Percentiles rank a stretch among this genome's conserved stretches.
phyloP scores from a whole-genome alignment of 2,329 filamentous ascomycete species.

The Fusarium sp. region DNA sequence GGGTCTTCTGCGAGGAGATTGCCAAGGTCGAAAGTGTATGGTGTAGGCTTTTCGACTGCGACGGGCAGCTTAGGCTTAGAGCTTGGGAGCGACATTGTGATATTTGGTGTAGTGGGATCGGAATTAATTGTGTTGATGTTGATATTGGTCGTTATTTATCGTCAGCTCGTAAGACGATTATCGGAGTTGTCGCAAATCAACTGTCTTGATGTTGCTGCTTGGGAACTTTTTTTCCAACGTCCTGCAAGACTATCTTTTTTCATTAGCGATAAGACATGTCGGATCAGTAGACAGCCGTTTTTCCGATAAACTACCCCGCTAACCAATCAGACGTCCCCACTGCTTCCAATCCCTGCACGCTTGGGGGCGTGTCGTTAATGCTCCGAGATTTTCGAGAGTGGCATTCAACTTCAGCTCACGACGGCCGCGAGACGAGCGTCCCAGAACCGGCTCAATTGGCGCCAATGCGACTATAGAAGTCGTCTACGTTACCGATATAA shows the following conservation, averaged over 20 bases:
- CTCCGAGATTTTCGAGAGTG: conserved; percentile 46
- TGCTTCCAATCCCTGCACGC: conserved; percentile 11
- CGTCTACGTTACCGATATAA: conserved; percentile 1
- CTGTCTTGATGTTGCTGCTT: conserved; percentile 19
- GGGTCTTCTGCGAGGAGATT: conserved; percentile 87
- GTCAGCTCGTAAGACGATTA: neutral
- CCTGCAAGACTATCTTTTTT: conserved; percentile 31
- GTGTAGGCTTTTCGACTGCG: conserved; percentile 82
- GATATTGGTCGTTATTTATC: neutral
- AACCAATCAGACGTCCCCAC: conserved; percentile 33
- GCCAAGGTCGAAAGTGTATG: conserved; percentile 92
- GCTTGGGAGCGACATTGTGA: conserved; percentile 51
- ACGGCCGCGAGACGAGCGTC: conserved; percentile 40
- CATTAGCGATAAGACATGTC: conserved; percentile 44
- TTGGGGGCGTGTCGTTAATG: conserved; percentile 42
- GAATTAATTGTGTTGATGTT: neutral
- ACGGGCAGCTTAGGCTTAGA: conserved; percentile 66
- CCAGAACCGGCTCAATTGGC: conserved; percentile 46
- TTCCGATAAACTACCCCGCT: conserved; percentile 24
- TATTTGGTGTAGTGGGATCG: conserved; percentile 1
- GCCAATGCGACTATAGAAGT: conserved; percentile 44
- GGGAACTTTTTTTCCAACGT: conserved; percentile 40
- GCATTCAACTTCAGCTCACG: conserved; percentile 42
- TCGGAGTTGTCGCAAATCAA: conserved; percentile 13
- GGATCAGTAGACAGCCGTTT: conserved; percentile 45